These are phyloP conservation scores for Auriscalpium orientale DNA, from an alignment of 768 basidiomycete species.

Conservation along the genomic window DNA sequence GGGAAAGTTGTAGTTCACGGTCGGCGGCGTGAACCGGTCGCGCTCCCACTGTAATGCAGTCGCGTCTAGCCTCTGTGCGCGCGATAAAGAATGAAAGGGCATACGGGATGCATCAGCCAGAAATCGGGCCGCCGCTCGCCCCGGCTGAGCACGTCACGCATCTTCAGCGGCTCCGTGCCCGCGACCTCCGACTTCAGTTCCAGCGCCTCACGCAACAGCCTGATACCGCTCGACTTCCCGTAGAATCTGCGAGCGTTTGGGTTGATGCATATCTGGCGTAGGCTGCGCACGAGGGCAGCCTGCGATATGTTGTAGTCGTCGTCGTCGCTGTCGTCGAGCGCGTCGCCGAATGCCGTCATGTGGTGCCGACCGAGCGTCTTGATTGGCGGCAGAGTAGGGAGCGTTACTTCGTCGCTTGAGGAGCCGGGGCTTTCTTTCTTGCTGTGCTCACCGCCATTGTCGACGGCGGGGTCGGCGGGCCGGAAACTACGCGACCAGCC, in stretches of 20 bases:
- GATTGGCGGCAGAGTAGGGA: neutral
- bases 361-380: too few relatives aligned
- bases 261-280: neutral
- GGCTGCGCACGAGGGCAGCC: neutral
- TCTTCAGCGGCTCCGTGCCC: neutral
- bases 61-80: neutral
- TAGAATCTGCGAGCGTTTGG: conserved; percentile 10
- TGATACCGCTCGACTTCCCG: conserved; percentile 13
- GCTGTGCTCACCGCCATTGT: neutral
- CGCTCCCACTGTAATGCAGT: conserved; percentile 8
- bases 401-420: neutral
- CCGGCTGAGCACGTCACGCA: neutral
- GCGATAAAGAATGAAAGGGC: neutral
- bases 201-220: conserved; percentile 6
- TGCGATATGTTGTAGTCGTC: neutral
- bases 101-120: conserved; percentile 8
- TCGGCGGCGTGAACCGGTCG: neutral
- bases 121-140: conserved; percentile 3
- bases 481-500: conserved; percentile 7
- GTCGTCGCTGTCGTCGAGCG: neutral
- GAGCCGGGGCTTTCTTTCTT: neutral
- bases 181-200: conserved; percentile 3
- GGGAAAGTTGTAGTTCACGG: conserved; percentile 6
- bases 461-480: neutral
- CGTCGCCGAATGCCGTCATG: neutral